A percentile compares a stretch with the other conserved stretches of the same genome.
phyloP scores from a whole-genome alignment of 306 rosid species.

The Styphnolobium japonicum region DNA sequence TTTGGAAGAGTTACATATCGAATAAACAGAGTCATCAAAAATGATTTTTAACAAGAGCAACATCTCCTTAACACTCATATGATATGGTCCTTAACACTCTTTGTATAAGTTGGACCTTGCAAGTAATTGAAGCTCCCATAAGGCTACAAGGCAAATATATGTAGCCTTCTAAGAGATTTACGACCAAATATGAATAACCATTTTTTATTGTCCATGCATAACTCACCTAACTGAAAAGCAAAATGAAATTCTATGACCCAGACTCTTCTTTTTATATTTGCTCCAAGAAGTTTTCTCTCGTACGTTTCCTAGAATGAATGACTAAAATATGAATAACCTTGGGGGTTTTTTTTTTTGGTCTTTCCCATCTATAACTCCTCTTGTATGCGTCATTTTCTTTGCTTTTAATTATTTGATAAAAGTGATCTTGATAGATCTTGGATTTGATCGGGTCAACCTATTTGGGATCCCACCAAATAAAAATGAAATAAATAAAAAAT shows the following conservation, averaged over 20 bases:
- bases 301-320: too few species aligned
- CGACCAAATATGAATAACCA: neutral
- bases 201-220: neutral
- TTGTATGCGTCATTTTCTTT: neutral
- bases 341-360: neutral
- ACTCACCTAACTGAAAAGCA: neutral
- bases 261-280: neutral
- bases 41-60: neutral
- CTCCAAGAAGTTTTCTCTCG: neutral
- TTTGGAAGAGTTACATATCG: neutral
- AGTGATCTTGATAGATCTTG: neutral
- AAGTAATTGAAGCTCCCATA: neutral
- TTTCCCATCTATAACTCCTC: neutral
- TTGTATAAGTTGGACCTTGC: too few species aligned
- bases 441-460: neutral
- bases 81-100: neutral
- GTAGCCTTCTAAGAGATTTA: neutral
- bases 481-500: neutral
- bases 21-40: neutral
- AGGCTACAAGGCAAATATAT: neutral
- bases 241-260: neutral
- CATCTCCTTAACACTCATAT: neutral
- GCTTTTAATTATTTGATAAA: neutral
- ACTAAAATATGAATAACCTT: neutral
- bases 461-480: neutral